These are phyloP conservation scores for Solanum pimpinellifolium DNA, from an alignment of 257 asterid species.

Conservation along the genomic window DNA sequence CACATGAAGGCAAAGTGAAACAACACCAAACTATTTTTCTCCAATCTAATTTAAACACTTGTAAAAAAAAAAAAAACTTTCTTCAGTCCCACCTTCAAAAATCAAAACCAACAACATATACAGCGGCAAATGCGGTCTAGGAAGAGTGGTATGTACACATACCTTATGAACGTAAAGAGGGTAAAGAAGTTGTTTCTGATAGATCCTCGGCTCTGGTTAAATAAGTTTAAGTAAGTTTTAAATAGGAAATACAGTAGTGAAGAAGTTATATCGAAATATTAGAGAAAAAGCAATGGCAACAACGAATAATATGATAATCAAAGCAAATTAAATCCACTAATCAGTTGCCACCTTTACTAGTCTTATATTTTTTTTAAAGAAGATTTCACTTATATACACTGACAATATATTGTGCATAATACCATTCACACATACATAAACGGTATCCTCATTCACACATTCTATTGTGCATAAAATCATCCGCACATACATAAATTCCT, in stretches of 20 bases:
- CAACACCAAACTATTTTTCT: conserved; percentile 31
- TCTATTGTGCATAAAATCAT: not conserved
- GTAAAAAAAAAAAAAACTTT: not conserved
- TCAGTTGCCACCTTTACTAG: not conserved
- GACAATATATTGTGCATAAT: not conserved
- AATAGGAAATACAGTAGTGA: not conserved
- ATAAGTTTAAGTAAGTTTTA: not conserved
- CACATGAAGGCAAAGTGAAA: conserved; percentile 63
- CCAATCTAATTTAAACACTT: not conserved
- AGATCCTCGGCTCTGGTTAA: not conserved
- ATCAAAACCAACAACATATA: not conserved
- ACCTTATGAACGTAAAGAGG: not conserved
- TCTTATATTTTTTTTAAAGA: not conserved
- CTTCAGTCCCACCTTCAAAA: not conserved
- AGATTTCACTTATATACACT: not conserved
- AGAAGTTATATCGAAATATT: not conserved
- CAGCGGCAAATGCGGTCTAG: not conserved
- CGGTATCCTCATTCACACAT: too few relatives aligned
- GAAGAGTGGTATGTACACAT: not conserved
- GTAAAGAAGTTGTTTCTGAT: not conserved
- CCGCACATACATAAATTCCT: too few relatives aligned
- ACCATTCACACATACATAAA: too few relatives aligned
- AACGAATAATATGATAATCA: not conserved
- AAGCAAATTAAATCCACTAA: not conserved
- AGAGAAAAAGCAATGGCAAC: not conserved